Evolutionary conservation across 1,284 basidiomycete species (phyloP), one percentile per base, ranked within the genome.

Genomic region (Ganoderma meredithae): DNA sequence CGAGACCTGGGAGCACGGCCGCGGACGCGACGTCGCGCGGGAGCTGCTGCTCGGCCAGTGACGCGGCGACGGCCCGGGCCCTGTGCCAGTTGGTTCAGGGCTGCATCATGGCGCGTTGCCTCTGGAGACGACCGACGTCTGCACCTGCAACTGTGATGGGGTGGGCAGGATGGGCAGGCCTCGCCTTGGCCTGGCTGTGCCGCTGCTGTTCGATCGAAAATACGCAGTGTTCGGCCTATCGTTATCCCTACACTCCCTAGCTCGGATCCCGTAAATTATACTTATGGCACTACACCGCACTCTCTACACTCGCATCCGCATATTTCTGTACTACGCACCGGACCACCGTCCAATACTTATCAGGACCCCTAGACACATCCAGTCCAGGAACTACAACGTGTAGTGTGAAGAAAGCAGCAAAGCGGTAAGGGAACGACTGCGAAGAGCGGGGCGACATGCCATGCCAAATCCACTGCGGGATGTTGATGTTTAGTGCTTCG

Each of bases 1-100:
- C 44, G 75, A 75, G 19, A 69, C 77, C 17, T 85, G 85, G 84
- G 76, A 80, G 67, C 76, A 74, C 19, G 85, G 81, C 13, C 79
- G 76, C 67, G 84, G 82, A 19, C 79, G 73, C 65, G 81, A 81
- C 33, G 70, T 80, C 27, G 83, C 83, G 9, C 76, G 82, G 41
- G 76, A 77, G 65, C 49, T 80, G 60, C 69, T 81, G 56, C 69
- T 72, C 17, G 68, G 72, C 27, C 72, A 63, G 40, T 71, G 53
- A 66, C 6, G 36, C 36, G 36, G 36, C 9, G 36, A 36, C 9
- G 36, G 36, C 36, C 36, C 9, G 3, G 36, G 7, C 36, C 36
- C 3, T 7, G 36, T 36, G 36, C 36, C 9, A 36, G 2, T 9
- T 2, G 36, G 36, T 9, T 36, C 7, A 9, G 36, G 36, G 36